phyloP scores from a whole-genome alignment of 73 alveolate genomes.

The Paramecium sexaurelia region DNA sequence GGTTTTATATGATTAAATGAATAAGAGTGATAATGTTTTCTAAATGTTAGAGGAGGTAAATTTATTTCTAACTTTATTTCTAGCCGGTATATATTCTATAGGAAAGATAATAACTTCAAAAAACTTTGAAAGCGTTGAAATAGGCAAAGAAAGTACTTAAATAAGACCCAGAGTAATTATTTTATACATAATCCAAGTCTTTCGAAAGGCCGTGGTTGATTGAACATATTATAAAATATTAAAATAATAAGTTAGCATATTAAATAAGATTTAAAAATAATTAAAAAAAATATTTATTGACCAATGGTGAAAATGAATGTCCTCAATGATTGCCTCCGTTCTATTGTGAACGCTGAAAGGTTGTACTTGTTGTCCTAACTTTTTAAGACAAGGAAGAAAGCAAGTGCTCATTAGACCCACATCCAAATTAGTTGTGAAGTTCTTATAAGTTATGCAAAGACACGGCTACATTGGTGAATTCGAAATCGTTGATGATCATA shows the following conservation, averaged over 20 bases:
- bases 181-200: neutral
- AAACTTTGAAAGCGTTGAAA: neutral
- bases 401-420: constrained; percentile 93
- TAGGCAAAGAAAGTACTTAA: neutral
- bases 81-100: constrained; percentile 82
- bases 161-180: constrained; percentile 38
- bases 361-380: constrained; percentile 84
- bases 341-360: constrained; percentile 97
- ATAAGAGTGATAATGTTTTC: constrained; percentile 77
- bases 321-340: constrained; percentile 91
- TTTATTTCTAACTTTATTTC: constrained; percentile 39
- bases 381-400: constrained; percentile 64
- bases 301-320: constrained; percentile 95
- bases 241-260: neutral
- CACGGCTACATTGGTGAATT: constrained; percentile 97
- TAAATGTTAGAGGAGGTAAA: constrained; percentile 71
- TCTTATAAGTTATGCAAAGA: constrained; percentile 95
- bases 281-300: neutral
- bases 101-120: constrained; percentile 70
- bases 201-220: constrained; percentile 3
- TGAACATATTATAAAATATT: neutral
- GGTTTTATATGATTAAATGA: constrained; percentile 72
- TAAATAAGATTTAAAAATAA: neutral
- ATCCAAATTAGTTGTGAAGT: constrained; percentile 97
- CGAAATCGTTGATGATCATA: constrained; percentile 98